A percentile compares a stretch with the other conserved stretches of the same genome.
Conservation (phyloP, 2,329 filamentous ascomycete species). For the Arthrobotrys entomopaga region DNA sequence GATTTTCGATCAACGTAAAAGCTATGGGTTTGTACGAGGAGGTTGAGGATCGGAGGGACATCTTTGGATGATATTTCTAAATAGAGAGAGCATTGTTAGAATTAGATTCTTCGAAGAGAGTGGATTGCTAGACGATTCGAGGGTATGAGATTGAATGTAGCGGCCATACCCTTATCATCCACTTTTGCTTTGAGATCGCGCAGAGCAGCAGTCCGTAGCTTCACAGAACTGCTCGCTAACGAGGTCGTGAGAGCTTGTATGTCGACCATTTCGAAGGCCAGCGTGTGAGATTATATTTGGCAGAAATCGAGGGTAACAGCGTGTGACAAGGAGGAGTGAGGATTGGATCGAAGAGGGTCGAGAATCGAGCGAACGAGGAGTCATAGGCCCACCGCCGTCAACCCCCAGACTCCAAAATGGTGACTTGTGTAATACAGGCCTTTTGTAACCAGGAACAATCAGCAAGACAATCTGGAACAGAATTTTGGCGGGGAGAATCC, state of each 20-base stretch:
- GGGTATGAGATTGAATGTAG: background rate
- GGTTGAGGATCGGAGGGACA: conserved; percentile 70
- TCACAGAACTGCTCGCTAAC: conserved; percentile 38
- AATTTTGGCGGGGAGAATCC: conserved; percentile 46
- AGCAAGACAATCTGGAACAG: conserved; percentile 5
- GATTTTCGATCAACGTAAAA: conserved; percentile 88
- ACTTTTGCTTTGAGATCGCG: conserved; percentile 57
- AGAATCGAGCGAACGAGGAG: conserved; percentile 28
- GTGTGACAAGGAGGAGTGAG: background rate
- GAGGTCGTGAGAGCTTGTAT: conserved; percentile 22
- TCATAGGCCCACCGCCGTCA: conserved; percentile 31
- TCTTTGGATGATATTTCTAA: conserved; percentile 63
- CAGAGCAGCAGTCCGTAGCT: conserved; percentile 55
- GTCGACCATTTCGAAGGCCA: conserved; percentile 32
- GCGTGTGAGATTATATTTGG: conserved; percentile 12
- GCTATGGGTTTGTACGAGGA: conserved; percentile 87
- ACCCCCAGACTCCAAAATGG: conserved; percentile 32
- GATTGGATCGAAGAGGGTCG: conserved; percentile 3
- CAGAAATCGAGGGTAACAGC: background rate
- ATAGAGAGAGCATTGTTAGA: conserved; percentile 61
- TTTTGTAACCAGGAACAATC: conserved; percentile 14
- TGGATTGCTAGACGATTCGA: background rate
- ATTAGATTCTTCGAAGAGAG: conserved; percentile 60
- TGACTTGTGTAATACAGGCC: conserved; percentile 21
- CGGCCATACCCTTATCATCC: conserved; percentile 32